Evolutionary conservation across 805 yeast species (phyloP), one percentile per base, ranked within the genome.

Genomic region (Wickerhamiella bombiphila): DNA sequence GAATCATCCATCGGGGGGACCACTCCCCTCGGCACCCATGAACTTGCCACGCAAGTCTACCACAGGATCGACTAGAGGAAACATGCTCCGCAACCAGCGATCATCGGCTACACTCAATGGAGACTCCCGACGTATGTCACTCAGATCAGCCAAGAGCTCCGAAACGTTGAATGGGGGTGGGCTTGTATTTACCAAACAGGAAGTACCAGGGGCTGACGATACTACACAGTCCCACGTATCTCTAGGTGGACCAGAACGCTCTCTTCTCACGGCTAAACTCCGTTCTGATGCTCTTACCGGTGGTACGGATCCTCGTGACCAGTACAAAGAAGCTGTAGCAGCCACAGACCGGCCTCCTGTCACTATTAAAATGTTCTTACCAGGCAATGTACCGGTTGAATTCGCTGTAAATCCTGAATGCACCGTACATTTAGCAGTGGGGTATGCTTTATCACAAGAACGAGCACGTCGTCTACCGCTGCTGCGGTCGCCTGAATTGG

Each of bases 381-480:
- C 61, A 7, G 42, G 56, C 17, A 37, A 35, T 9, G 40, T 48
- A 7, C 60, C 63, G 1, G 48, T 60, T 46, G 48, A 42, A 14
- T 56, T 61, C 13, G 38, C 48, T 2, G 62, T 63, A 9, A 50
- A 59, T 17, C 48, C 49, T 2, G 61, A 61, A 15, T 66, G 60
- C 5, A 56, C 61, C 3, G 76, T 74, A 1, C 65, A 67, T 34
- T 71, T 73, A 36, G 61, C 74, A 3, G 67, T 75, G 32, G 81
- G 80, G 0, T 74, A 50, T 46, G 59, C 69, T 0, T 48, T 75
- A n/a, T 56, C 56, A 26, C 50, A 51, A 8, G 54, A 57, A 29
- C 44, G 18, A 6, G 33, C 33, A 47, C n/a, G 54, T 49, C 28
- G 44, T 42, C 29, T 39, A 39, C 21, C 48, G 52, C 5, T 32